Conservation (phyloP, 2,329 filamentous ascomycete genomes). For the Colletotrichum neosansevieriae region DNA sequence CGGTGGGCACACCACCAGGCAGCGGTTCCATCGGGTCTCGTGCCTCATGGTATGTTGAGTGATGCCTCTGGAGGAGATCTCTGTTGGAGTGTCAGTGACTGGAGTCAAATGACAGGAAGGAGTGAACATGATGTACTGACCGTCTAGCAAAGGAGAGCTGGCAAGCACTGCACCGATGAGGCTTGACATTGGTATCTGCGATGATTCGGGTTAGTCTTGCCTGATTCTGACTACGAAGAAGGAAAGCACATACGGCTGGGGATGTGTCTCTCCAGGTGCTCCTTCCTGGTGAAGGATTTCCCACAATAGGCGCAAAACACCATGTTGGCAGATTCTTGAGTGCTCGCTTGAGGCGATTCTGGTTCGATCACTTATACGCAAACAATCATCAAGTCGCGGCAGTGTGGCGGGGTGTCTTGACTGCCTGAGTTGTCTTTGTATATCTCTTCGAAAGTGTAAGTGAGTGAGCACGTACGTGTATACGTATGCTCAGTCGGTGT, state of each 20-base stretch:
- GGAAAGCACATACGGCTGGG: conserved; percentile 58
- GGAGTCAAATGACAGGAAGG: conserved; percentile 1
- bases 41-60: conserved; percentile 64
- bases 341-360: conserved; percentile 11
- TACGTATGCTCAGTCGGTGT: conserved; percentile 1
- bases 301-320: conserved; percentile 67
- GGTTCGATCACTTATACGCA: background rate
- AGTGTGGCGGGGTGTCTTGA: background rate
- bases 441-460: background rate
- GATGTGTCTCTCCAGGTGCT: conserved; percentile 68
- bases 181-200: conserved; percentile 67
- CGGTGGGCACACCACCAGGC: conserved; percentile 56
- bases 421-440: background rate
- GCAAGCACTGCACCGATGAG: conserved; percentile 62
- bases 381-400: conserved; percentile 22
- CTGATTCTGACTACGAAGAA: background rate
- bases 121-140: conserved; percentile 46
- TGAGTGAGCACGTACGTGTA: conserved; percentile 7
- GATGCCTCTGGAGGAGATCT: conserved; percentile 64
- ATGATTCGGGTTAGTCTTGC: conserved; percentile 34
- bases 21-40: conserved; percentile 59
- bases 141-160: conserved; percentile 63
- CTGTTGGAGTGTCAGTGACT: conserved; percentile 48
- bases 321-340: conserved; percentile 44
- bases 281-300: conserved; percentile 66